Percentiles rank a stretch among this genome's conserved stretches.
phyloP scores from a whole-genome alignment of 1,139 yeast genomes.

The Casaregolazyma suthepensis region DNA sequence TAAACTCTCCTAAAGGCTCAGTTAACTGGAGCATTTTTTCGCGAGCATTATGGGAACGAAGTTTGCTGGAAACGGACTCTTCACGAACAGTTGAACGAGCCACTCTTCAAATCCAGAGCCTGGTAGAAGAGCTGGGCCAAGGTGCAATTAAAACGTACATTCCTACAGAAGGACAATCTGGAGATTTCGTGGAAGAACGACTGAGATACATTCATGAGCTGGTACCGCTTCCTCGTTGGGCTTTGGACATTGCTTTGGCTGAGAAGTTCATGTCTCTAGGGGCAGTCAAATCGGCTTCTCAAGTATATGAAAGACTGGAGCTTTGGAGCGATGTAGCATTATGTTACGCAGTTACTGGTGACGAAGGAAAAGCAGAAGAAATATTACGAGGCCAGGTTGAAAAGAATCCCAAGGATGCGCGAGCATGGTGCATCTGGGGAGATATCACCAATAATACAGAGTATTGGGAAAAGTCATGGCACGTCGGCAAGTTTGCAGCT shows the following conservation, averaged over 20 bases:
- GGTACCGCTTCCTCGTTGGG: conserved; percentile 80
- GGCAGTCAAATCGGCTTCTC: conserved; percentile 78
- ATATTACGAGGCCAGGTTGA: conserved; percentile 52
- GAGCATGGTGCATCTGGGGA: conserved; percentile 81
- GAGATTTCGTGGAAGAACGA: conserved; percentile 40
- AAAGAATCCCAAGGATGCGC: conserved; percentile 64
- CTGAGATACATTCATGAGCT: conserved; percentile 66
- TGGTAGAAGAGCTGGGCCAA: conserved; percentile 84
- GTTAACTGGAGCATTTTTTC: conserved; percentile 78
- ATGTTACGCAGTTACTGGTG: conserved; percentile 83
- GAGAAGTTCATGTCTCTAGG: conserved; percentile 86
- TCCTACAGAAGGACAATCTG: conserved; percentile 38
- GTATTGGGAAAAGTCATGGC: conserved; percentile 86
- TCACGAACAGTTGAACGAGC: conserved; percentile 93
- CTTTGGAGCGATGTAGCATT: conserved; percentile 81
- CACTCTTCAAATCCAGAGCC: conserved; percentile 82
- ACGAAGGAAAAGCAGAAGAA: conserved; percentile 59
- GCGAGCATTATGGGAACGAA: conserved; percentile 86
- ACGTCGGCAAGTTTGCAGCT: conserved; percentile 68
- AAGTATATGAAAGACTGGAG: conserved; percentile 75
- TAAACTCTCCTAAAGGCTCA: conserved; percentile 44
- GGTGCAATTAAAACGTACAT: conserved; percentile 51
- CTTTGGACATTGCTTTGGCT: conserved; percentile 75
- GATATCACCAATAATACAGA: conserved; percentile 74
- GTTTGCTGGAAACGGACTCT: conserved; percentile 70